Evolutionary conservation across 805 yeast species (phyloP).

Genomic region (Myxozyma nipponensis): DNA sequence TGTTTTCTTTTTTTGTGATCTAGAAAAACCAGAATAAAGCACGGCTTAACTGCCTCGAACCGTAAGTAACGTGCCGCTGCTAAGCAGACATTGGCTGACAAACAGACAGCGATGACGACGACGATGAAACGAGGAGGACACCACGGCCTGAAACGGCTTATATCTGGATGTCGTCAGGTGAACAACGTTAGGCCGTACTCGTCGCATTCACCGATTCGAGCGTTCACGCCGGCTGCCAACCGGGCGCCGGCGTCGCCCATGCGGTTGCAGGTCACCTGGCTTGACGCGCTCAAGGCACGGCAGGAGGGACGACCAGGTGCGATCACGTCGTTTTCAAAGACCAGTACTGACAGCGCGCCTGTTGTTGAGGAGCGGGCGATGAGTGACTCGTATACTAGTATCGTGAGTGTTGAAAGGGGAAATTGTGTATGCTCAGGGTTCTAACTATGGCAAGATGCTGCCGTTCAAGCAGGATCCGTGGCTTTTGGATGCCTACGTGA

Average conservation of each 20-base stretch:
- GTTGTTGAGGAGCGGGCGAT: conserved; percentile 71
- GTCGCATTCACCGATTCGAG: not conserved
- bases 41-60: no score
- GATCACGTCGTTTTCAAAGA: conserved; percentile 34
- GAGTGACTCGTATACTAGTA: conserved; percentile 55
- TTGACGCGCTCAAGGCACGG: conserved; percentile 74
- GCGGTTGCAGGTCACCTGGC: conserved; percentile 66
- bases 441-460: conserved; percentile 45
- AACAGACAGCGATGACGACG: no score
- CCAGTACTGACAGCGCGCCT: conserved; percentile 42
- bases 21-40: no score
- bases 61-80: no score
- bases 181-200: not conserved
- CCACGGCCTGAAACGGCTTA: no score
- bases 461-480: conserved; percentile 83
- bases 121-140: no score
- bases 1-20: no score
- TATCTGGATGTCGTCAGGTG: no score
- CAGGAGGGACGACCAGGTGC: conserved; percentile 65
- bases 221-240: conserved; percentile 37
- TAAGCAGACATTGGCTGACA: no score
- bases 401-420: conserved; percentile 11
- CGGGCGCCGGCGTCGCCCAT: conserved; percentile 39
- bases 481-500: conserved; percentile 81
- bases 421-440: conserved; percentile 36